Evolutionary conservation across 208 protist species (phyloP).

Genomic region (Trypanosoma vivax): DNA sequence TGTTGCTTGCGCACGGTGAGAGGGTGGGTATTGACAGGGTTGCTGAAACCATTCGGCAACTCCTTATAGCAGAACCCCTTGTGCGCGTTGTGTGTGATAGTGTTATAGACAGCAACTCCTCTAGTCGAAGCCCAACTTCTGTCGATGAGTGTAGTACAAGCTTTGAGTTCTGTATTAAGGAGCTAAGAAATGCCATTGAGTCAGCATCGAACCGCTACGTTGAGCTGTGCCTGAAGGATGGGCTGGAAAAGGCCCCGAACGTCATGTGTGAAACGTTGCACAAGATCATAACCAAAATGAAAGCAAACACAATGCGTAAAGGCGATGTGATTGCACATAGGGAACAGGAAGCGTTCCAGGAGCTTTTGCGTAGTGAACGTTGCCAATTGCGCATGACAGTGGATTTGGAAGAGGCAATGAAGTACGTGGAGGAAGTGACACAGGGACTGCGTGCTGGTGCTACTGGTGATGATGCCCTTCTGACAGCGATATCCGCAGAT

Average conservation of each 20-base stretch:
- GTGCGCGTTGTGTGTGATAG: constrained; percentile 53
- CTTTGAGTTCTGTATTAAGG: constrained; percentile 75
- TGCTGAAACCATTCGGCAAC: constrained; percentile 36
- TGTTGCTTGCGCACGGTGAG: constrained; percentile 56
- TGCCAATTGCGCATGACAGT: constrained; percentile 58
- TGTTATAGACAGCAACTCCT: constrained; percentile 14
- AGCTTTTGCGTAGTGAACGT: constrained; percentile 37
- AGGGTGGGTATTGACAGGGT: constrained; percentile 45
- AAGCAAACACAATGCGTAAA: constrained; percentile 28
- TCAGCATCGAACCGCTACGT: constrained; percentile 14
- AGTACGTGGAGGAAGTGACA: constrained; percentile 20
- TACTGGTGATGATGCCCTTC: constrained; percentile 9
- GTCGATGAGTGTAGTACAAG: constrained; percentile 46
- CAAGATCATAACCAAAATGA: constrained; percentile 16
- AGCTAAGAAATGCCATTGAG: constrained; percentile 47
- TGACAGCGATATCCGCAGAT: constrained; percentile 23
- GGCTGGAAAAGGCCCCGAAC: constrained; percentile 16
- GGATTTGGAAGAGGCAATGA: constrained; percentile 56
- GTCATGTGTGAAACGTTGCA: constrained; percentile 37
- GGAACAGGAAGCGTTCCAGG: constrained; percentile 33
- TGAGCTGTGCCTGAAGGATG: background rate
- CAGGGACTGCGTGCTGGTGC: constrained; percentile 11
- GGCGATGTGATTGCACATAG: constrained; percentile 39
- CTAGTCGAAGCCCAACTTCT: constrained; percentile 25
- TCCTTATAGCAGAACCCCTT: constrained; percentile 63